Evolutionary conservation across 2,329 filamentous ascomycete species (phyloP).

Genomic region (Trichoderma arundinaceum): DNA sequence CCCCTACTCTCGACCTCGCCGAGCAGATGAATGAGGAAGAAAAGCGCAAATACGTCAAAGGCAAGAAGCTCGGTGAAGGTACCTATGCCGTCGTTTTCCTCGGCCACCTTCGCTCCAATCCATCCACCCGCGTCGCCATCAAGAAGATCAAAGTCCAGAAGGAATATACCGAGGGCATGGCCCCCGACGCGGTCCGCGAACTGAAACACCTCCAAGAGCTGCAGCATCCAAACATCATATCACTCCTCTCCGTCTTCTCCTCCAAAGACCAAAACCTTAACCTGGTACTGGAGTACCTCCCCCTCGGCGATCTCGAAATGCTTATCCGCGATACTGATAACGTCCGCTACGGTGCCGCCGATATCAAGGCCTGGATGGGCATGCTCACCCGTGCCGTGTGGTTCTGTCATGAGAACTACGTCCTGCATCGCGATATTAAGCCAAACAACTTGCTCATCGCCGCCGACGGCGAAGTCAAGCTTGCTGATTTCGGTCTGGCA

Average conservation of each 20-base stretch:
- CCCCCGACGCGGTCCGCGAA: constrained; percentile 93
- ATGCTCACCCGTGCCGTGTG: constrained; percentile 93
- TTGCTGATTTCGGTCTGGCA: constrained; percentile 97
- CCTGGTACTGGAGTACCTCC: constrained; percentile 91
- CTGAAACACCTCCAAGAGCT: constrained; percentile 95
- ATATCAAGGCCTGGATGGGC: constrained; percentile 98
- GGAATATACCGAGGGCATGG: constrained; percentile 88
- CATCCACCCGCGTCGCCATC: constrained; percentile 80
- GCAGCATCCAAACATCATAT: constrained; percentile 93
- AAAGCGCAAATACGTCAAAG: constrained; percentile 89
- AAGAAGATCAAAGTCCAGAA: constrained; percentile 90
- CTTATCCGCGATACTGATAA: constrained; percentile 82
- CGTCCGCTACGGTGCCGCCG: constrained; percentile 82
- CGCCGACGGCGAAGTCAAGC: constrained; percentile 88
- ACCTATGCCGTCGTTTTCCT: constrained; percentile 97
- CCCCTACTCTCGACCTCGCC: constrained; percentile 63
- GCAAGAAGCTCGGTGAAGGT: constrained; percentile 92
- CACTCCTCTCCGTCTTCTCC: constrained; percentile 88
- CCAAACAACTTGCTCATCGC: constrained; percentile 97
- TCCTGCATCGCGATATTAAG: constrained; percentile 98
- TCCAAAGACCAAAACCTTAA: constrained; percentile 97
- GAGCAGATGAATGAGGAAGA: constrained; percentile 83
- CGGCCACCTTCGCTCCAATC: constrained; percentile 76
- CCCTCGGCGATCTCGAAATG: constrained; percentile 92
- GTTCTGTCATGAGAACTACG: constrained; percentile 95